These are phyloP conservation scores for Termitomyces heimii DNA, from an alignment of 768 basidiomycete genomes.

Conservation along the genomic window DNA sequence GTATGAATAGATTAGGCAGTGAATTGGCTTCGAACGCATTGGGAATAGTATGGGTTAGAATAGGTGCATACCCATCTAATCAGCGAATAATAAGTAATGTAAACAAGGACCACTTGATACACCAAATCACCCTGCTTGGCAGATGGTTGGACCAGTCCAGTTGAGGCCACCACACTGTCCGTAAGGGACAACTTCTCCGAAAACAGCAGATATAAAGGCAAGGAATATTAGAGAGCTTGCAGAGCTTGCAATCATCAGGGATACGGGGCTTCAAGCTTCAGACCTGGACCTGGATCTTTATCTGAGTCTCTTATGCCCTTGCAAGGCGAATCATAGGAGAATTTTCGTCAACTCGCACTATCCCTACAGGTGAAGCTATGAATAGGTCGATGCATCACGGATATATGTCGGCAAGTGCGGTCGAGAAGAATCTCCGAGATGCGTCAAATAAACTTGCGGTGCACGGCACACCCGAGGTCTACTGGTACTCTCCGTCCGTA, in stretches of 20 bases:
- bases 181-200: constrained; percentile 16
- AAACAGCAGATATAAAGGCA: constrained; percentile 1
- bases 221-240: constrained; percentile 3
- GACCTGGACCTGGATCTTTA: not conserved
- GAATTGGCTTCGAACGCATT: constrained; percentile 23
- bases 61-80: constrained; percentile 27
- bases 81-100: not conserved
- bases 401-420: not conserved
- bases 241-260: constrained; percentile 3
- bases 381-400: not conserved
- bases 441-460: not conserved
- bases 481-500: too few relatives aligned
- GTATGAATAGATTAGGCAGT: not conserved
- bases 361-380: not conserved
- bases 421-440: not conserved
- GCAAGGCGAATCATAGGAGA: not conserved
- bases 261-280: not conserved
- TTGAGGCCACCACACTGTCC: constrained; percentile 28
- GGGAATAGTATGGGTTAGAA: constrained; percentile 30
- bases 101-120: not conserved
- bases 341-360: not conserved
- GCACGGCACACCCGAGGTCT: too few relatives aligned
- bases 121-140: constrained; percentile 19
- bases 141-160: constrained; percentile 29
- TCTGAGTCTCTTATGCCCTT: not conserved